phyloP scores from a whole-genome alignment of 352 stramenopile species.

The Globisporangium parvum region DNA sequence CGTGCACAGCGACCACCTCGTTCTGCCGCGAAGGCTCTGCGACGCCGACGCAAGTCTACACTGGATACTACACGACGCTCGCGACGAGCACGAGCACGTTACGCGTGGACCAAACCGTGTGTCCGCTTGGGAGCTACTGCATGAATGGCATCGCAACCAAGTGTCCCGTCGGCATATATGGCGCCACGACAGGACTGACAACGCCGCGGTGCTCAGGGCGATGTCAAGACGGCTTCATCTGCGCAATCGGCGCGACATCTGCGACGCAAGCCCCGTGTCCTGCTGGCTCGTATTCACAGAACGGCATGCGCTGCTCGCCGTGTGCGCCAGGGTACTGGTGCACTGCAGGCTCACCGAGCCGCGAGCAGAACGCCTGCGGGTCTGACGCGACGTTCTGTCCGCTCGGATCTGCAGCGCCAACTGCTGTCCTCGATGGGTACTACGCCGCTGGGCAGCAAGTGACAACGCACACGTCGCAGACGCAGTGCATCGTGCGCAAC shows the following conservation, averaged over 20 bases:
- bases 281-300: conserved; percentile 49
- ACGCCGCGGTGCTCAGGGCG: conserved; percentile 36
- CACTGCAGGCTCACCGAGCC: conserved; percentile 27
- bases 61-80: conserved; percentile 44
- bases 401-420: conserved; percentile 32
- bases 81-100: conserved; percentile 18
- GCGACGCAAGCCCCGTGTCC: conserved; percentile 39
- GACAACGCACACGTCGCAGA: conserved; percentile 35
- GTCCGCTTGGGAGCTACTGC: conserved; percentile 57
- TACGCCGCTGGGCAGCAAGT: conserved; percentile 32
- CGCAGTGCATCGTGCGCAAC: conserved; percentile 31
- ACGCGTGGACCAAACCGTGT: conserved; percentile 46
- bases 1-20: conserved; percentile 26
- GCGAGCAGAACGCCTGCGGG: conserved; percentile 46
- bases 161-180: conserved; percentile 53
- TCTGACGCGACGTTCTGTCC: conserved; percentile 40
- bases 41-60: conserved; percentile 24
- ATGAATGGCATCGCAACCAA: conserved; percentile 35
- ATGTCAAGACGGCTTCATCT: conserved; percentile 56
- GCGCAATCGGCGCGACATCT: conserved; percentile 32
- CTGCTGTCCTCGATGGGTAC: conserved; percentile 26
- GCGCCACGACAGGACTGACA: conserved; percentile 31
- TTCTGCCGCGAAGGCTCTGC: conserved; percentile 48
- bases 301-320: conserved; percentile 40
- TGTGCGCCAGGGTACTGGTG: conserved; percentile 67